Conservation (phyloP, 2,329 filamentous ascomycete species). For the Fusarium euwallaceae region DNA sequence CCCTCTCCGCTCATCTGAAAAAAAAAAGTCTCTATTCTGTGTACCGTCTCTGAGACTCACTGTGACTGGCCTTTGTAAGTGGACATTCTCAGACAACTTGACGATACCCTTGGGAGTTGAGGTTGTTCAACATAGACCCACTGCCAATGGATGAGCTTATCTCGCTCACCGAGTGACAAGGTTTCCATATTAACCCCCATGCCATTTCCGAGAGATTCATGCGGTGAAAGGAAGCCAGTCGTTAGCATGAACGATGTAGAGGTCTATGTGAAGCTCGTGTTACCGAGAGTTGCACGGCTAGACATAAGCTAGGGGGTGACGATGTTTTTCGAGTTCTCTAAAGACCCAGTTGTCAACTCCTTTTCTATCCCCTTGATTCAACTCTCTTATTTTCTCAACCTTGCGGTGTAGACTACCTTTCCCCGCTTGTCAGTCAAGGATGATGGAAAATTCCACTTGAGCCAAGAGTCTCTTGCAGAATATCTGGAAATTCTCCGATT, state of each 20-base stretch:
- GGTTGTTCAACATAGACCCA: constrained; percentile 9
- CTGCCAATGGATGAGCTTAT: constrained; percentile 26
- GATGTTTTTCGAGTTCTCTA: neutral
- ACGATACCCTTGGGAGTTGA: neutral
- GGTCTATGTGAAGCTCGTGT: neutral
- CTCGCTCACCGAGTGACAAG: constrained; percentile 21
- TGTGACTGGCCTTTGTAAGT: neutral
- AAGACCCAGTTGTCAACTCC: neutral
- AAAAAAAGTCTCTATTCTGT: neutral
- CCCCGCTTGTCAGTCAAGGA: constrained; percentile 1
- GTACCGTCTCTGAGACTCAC: neutral
- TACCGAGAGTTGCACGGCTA: neutral
- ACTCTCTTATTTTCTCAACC: neutral
- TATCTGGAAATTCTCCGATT: constrained; percentile 8
- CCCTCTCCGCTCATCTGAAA: neutral
- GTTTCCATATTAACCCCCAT: neutral
- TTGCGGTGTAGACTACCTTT: constrained; percentile 1
- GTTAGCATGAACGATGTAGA: neutral
- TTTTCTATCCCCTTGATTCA: neutral
- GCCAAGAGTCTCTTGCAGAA: neutral
- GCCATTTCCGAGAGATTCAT: neutral
- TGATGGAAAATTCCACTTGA: neutral
- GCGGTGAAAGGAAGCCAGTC: neutral
- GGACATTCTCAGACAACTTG: constrained; percentile 2
- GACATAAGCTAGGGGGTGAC: neutral